Percentiles rank a stretch among this genome's conserved stretches.
phyloP scores from a whole-genome alignment of 441 rosid genomes.

The Jatropha podagrica region DNA sequence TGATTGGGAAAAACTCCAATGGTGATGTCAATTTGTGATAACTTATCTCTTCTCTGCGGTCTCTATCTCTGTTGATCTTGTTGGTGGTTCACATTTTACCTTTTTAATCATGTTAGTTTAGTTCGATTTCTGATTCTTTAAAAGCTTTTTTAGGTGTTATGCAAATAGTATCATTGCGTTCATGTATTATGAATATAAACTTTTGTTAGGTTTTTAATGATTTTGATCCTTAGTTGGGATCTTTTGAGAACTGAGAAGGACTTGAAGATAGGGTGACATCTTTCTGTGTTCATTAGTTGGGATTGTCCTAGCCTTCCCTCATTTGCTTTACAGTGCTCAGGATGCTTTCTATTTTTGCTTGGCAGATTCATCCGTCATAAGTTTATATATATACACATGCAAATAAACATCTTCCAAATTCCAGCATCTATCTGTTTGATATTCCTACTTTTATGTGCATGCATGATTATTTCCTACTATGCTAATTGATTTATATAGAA shows the following conservation, averaged over 20 bases:
- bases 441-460: not conserved
- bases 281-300: not conserved
- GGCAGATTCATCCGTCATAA: too few relatives aligned
- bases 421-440: not conserved
- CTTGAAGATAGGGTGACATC: not conserved
- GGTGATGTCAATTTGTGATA: too few relatives aligned
- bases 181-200: not conserved
- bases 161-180: not conserved
- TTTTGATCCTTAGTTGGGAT: not conserved
- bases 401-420: too few relatives aligned
- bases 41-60: not conserved
- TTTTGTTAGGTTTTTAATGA: not conserved
- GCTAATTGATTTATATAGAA: not conserved
- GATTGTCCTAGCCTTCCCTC: not conserved
- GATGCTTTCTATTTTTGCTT: constrained; percentile 5
- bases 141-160: not conserved
- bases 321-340: not conserved
- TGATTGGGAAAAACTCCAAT: not conserved
- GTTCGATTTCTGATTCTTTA: not conserved
- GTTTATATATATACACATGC: too few relatives aligned
- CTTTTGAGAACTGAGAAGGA: not conserved
- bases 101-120: not conserved
- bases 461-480: not conserved
- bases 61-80: not conserved
- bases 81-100: constrained; percentile 13